Base-by-base conservation (phyloP, 202 grass and related monocot genomes). In the Brachypodium distachyon region DNA sequence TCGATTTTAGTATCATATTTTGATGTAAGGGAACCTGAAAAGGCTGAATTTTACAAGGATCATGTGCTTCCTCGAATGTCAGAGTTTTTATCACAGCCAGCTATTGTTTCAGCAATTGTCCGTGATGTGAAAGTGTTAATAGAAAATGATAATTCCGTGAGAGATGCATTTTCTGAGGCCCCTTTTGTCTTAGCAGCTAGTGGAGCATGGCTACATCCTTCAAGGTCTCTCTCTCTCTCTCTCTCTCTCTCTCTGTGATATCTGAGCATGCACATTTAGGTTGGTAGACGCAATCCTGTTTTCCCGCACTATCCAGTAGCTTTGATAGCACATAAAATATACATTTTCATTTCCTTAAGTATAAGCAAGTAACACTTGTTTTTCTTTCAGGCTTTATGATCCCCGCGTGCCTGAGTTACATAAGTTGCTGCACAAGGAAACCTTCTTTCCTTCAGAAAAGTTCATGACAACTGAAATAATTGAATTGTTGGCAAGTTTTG, bases 311-410 rank as follows among this genome's bases (percentile, higher is more conserved):
- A 31, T 65, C 14, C 7, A 40, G 23, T 34, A 39, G 22, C 44
- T 77, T 50, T 65, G n/a, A n/a, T n/a, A n/a, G n/a, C n/a, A n/a
- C n/a, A n/a, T 46, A 28, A 28, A 43, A 40, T 49, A 42, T 41
- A 38, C 16, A 41, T 78, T 65, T 54, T 13, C 3, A 51, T 51
- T 73, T 73, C 38, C 57, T 38, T 85, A 31, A 61, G 34, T 83
- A 74, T 56, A 69, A 70, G 57, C 14, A 76, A 64, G 31, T 79
- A 59, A 76, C 70, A 53, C 10, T 52, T 82, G 74, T 67, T 81
- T 78, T 63, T 69, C 65, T 83, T n/a, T 56, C 84, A 97, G 95
- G 85, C 91, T 97, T 76, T 97, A 97, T 72, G 95, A 97, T 97
- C 95, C 91, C 88, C 87, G 89, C 77, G 77, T 97, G 54, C 84